These are phyloP conservation scores for Candida tibetensis DNA, from an alignment of 805 yeast species.

Conservation along the genomic window DNA sequence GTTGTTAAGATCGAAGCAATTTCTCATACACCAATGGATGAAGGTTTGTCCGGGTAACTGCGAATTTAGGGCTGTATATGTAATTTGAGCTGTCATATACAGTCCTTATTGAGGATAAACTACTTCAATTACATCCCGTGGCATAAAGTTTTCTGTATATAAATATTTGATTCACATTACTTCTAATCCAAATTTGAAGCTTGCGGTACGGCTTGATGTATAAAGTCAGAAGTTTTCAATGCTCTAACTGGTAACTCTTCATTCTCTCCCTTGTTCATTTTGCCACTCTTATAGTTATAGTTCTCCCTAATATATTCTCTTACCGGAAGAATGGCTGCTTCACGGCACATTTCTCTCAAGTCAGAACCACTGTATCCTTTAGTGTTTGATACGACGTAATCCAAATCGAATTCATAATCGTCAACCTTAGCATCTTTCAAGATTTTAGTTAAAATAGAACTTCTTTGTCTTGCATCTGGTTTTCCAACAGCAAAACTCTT, in stretches of 20 bases:
- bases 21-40: too few species aligned
- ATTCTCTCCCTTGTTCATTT: constrained; percentile 19
- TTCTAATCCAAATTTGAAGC: constrained; percentile 4
- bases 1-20: too few species aligned
- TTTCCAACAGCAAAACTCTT: constrained; percentile 76
- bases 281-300: constrained; percentile 42
- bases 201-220: constrained; percentile 26
- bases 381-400: constrained; percentile 58
- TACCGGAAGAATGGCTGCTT: constrained; percentile 87
- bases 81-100: too few species aligned
- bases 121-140: too few species aligned
- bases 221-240: constrained; percentile 61
- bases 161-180: not conserved
- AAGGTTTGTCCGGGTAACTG: too few species aligned
- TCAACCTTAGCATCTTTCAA: constrained; percentile 66
- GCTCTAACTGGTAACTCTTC: constrained; percentile 55
- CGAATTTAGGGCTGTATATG: too few species aligned
- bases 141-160: too few species aligned
- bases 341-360: constrained; percentile 84
- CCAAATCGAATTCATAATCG: constrained; percentile 52
- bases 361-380: constrained; percentile 85
- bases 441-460: constrained; percentile 65
- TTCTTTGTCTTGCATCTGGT: constrained; percentile 68
- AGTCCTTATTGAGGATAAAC: too few species aligned
- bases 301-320: constrained; percentile 76